Base-by-base conservation (phyloP, 768 basidiomycete species). In the Tricholoma flavovirens region DNA sequence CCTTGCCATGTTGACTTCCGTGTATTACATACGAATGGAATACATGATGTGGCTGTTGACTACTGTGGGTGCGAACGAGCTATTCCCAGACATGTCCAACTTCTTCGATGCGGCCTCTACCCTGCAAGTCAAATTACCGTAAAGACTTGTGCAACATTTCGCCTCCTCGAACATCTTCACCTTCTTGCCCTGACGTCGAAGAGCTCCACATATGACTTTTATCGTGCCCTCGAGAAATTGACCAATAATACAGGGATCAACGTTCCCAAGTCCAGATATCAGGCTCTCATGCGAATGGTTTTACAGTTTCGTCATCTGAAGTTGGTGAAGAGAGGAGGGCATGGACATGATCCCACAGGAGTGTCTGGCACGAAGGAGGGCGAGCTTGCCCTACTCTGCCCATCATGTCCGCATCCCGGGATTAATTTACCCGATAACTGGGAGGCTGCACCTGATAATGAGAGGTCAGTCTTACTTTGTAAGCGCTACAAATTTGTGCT, bases 181-280 rank as follows among this genome's bases (percentile, higher is more conserved):
- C 17, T 61, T 9, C 59, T 69, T 1, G 61, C 63, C 0, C 60
- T 65, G 0, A 61, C 61, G 17, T 68, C 70, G 6, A 74, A 75
- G 43, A 19, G 61, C 0, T 67, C 67, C 0, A 55, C 57, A 0
- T 70, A 68, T 33, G 68, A 77, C 5, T 75, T 60, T 53, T 73
- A 70, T 55, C 54, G 40, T 7, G 48, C 66, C 0, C 43, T 75
- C 0, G 58, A 61, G 1, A 55, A 60, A 0, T 36, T 52, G 15
- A 67, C 62, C 0, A 60, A 73, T 38, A 71, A 73, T 35, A 61
- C 66, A 0, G 69, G 69, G 40, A 21, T 36, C 7, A 3, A 32
- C 26, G 11, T 19, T 24, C 24, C 29, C 8, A n/a, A 24, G 14
- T 58, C 30, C 32, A 54, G 55, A 5, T 66, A 66, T 15, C n/a